Base-by-base conservation (phyloP, 768 basidiomycete genomes). In the Coprinellus micaceus region DNA sequence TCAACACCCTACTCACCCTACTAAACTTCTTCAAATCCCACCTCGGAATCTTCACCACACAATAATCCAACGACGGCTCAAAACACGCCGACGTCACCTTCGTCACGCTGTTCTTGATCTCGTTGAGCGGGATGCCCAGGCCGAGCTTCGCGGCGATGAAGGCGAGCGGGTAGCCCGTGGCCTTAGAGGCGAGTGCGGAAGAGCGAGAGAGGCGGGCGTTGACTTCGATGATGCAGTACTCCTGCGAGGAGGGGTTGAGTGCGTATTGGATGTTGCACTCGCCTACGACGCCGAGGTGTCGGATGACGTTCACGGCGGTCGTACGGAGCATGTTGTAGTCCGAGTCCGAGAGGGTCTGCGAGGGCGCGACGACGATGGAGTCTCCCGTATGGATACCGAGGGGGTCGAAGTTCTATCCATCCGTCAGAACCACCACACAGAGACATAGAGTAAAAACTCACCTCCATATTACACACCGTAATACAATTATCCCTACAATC, bases 381-480 rank as follows among this genome's bases (percentile, higher is more conserved):
- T 99, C 96, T 54, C 96, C 96, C 1, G 96, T 99, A 66, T 99
- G 96, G 63, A 97, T 98, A 57, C 96, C 96, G 25, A 99, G 82
- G 29, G 96, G 96, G 70, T 99, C 96, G 63, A 99, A 99, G 77
- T 99, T 99, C 96, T 98, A 63, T 56, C 15, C 28, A 54, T 25
- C 11, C 28, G 29, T 13, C 28, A 40, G 54, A 19, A 28, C 53
- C 41, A 11, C 12, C 46, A 2, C 4, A 12, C 15, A 12, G 46
- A n/a, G 33, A 25, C 19, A 13, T 21, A 11, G 47, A 45, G 3
- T n/a, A 10, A 68, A 0, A 1, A 61, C 88, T 56, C 47, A 94
- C 95, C 91, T 99, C 96, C 96, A 99, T 99, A 77, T 99, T 99
- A 75, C 96, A 99, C 60, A 98, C 96, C 0, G 95, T 96, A 75